phyloP scores from a whole-genome alignment of 2,329 filamentous ascomycete genomes.

The Sclerotiophoma versabilis region DNA sequence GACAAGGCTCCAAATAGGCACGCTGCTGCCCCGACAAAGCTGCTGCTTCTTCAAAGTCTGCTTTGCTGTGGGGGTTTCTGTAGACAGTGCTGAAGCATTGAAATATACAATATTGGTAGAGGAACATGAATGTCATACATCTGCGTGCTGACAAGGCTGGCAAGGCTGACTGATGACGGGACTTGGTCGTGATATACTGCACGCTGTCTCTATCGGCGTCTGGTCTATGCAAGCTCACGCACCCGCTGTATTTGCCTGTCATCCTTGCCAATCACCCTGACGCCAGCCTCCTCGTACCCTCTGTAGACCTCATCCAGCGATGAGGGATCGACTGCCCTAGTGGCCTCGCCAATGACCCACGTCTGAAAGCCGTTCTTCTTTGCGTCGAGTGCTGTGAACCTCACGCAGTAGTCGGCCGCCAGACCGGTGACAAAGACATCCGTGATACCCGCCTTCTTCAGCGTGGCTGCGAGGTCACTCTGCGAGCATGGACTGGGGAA shows the following conservation, averaged over 20 bases:
- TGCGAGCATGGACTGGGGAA: slow-evolving; percentile 69
- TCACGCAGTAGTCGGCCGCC: slow-evolving; percentile 90
- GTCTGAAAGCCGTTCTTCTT: slow-evolving; percentile 76
- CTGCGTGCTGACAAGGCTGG: too few species aligned
- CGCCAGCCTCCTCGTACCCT: slow-evolving; percentile 65
- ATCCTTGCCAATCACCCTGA: slow-evolving; percentile 66
- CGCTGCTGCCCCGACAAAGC: slow-evolving; percentile 7
- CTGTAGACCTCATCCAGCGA: slow-evolving; percentile 64
- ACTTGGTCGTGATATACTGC: neutral
- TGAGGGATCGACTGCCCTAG: slow-evolving; percentile 70
- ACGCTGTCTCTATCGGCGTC: neutral
- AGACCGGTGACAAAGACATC: slow-evolving; percentile 87
- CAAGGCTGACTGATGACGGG: neutral
- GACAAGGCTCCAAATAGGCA: slow-evolving; percentile 20
- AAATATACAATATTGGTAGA: neutral
- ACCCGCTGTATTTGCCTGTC: slow-evolving; percentile 65
- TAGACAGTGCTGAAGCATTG: too few species aligned
- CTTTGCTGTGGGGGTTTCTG: too few species aligned
- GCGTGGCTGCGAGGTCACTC: slow-evolving; percentile 66
- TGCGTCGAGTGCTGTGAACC: slow-evolving; percentile 80
- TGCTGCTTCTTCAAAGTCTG: too few species aligned
- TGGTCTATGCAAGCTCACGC: slow-evolving; percentile 21
- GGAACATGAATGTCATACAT: neutral
- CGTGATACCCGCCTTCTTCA: slow-evolving; percentile 68
- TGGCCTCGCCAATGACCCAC: slow-evolving; percentile 80